Evolutionary conservation across 2,329 filamentous ascomycete genomes (phyloP).

Genomic region (Coleophoma crateriformis): DNA sequence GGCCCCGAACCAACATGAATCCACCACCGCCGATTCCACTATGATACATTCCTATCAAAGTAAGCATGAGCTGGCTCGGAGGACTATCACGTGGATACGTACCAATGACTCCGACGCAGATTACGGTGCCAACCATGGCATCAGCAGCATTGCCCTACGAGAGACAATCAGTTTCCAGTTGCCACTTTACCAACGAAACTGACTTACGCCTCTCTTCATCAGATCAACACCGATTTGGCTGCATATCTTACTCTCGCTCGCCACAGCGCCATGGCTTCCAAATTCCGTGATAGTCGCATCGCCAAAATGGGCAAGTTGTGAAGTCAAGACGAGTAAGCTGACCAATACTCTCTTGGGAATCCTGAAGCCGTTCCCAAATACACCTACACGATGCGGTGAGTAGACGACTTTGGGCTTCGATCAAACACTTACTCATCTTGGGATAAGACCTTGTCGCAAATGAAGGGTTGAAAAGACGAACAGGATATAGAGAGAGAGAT

Average conservation of each 20-base stretch:
- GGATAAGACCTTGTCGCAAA: no score
- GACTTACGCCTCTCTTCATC: constrained; percentile 38
- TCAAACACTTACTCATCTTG: no score
- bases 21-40: constrained; percentile 84
- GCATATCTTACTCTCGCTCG: constrained; percentile 46
- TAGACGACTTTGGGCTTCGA: no score
- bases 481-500: no score
- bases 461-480: no score
- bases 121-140: constrained; percentile 66
- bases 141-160: constrained; percentile 66
- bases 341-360: no score
- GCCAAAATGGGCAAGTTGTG: no score
- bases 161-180: constrained; percentile 11
- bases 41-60: constrained; percentile 60
- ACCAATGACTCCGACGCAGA: constrained; percentile 70
- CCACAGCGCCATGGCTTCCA: constrained; percentile 37
- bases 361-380: no score
- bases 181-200: not conserved
- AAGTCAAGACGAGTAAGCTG: no score
- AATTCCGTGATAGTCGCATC: no score
- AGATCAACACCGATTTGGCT: constrained; percentile 46
- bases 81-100: constrained; percentile 15
- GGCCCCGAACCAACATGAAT: constrained; percentile 74
- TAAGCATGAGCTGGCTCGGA: constrained; percentile 1
- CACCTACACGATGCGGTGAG: no score